Evolutionary conservation across 164 flowering plant species (phyloP), one percentile per base, ranked within the genome.

Genomic region (Nymphaea colorata): DNA sequence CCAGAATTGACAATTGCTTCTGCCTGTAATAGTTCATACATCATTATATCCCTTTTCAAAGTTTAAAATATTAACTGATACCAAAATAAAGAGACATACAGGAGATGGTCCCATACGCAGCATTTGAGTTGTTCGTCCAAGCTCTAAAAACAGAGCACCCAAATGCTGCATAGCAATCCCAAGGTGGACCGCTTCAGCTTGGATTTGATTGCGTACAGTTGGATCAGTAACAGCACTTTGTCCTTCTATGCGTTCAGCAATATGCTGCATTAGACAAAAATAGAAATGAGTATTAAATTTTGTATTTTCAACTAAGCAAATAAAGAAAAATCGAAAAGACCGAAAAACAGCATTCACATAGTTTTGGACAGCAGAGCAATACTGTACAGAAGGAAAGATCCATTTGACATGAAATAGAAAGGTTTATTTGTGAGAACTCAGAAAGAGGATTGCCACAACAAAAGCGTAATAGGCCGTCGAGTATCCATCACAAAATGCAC

Each of bases 81-180:
- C n/a, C 3, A 44, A 11, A n/a, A 14, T 64, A 42, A 69, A 66
- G 64, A 67, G 42, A 6, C 87, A 72, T 87, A 95, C 99, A 77
- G 94, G 86, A 74, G 97, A 84, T 64, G 81, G 88, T 71, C 97
- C 99, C 94, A 95, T 81, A 2, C 89, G 90, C 66, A 92, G 76
- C 6, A 87, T 86, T 88, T 87, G 69, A 61, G 86, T 83, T 14
- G 96, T 82, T 41, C 99, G 96, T 14, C 99, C 96, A 77, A 95
- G 89, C 87, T 95, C 99, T 67, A 95, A 78, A 61, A 95, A 68
- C 62, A 95, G 94, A 66, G 97, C 87, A 63, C 99, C 99, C 69
- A 95, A 77, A 78, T 92, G 98, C 74, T 95, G 99, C 91, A 92
- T 85, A 41, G 84, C 86, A 69, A 85, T 75, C 25, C 99, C 98